Evolutionary conservation across 768 basidiomycete genomes (phyloP).

Genomic region (Tylopilus subfusipes): DNA sequence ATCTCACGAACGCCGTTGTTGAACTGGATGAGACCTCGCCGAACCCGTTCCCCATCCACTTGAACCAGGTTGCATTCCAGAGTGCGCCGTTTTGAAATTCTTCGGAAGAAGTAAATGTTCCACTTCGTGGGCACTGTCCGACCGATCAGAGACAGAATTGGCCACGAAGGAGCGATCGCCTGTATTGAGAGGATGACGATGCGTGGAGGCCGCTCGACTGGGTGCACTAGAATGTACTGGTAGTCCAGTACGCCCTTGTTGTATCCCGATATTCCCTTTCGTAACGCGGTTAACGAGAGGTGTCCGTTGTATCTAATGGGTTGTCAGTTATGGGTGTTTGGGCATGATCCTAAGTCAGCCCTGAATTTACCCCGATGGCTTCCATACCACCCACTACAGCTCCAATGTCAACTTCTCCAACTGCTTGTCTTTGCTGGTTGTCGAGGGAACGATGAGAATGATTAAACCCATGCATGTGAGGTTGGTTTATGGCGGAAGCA

Average conservation of each 20-base stretch:
- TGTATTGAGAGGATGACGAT: slow-evolving; percentile 43
- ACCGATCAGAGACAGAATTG: slow-evolving; percentile 50
- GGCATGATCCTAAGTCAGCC: background rate
- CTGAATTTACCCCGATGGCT: slow-evolving; percentile 47
- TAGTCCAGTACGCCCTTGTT: slow-evolving; percentile 31
- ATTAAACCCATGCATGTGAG: slow-evolving; percentile 18
- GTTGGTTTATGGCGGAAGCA: slow-evolving; percentile 11
- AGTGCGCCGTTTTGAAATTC: slow-evolving; percentile 16
- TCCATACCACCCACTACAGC: slow-evolving; percentile 66
- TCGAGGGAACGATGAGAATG: slow-evolving; percentile 18
- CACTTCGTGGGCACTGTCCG: slow-evolving; percentile 71
- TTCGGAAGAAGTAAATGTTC: slow-evolving; percentile 53
- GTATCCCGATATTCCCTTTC: slow-evolving; percentile 31
- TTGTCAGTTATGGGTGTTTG: slow-evolving; percentile 3
- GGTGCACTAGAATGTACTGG: slow-evolving; percentile 24
- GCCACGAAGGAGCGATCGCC: slow-evolving; percentile 44
- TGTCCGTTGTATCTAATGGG: slow-evolving; percentile 61
- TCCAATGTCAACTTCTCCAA: slow-evolving; percentile 42
- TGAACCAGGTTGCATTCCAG: slow-evolving; percentile 21
- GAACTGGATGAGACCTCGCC: slow-evolving; percentile 20
- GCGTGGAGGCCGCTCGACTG: slow-evolving; percentile 24
- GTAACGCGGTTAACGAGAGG: slow-evolving; percentile 53
- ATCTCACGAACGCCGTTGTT: slow-evolving; percentile 28
- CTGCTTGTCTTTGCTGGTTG: slow-evolving; percentile 16
- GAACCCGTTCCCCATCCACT: slow-evolving; percentile 38